Evolutionary conservation across 768 basidiomycete genomes (phyloP).

Genomic region (Crassisporium funariophilum): DNA sequence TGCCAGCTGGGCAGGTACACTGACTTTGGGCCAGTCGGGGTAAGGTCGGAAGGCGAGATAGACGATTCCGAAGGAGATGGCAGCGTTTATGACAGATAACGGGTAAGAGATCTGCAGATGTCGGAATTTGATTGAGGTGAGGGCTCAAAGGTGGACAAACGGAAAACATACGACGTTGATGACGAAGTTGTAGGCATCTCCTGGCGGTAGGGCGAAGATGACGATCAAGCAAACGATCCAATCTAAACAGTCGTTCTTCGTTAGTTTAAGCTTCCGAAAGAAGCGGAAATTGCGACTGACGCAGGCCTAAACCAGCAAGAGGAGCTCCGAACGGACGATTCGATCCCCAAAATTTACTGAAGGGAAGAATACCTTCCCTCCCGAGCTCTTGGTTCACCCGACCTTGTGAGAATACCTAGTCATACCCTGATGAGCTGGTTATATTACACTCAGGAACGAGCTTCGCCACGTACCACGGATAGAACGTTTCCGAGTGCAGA

Average conservation of each 20-base stretch:
- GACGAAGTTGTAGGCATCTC: slow-evolving; percentile 68
- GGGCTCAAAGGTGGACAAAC: not conserved
- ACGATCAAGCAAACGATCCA: slow-evolving; percentile 39
- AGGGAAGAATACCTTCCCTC: slow-evolving; percentile 62
- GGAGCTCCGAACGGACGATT: slow-evolving; percentile 66
- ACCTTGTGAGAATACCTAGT: slow-evolving; percentile 30
- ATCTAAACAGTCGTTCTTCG: slow-evolving; percentile 20
- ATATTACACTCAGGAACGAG: slow-evolving; percentile 32
- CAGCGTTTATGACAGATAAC: slow-evolving; percentile 49
- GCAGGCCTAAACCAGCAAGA: slow-evolving; percentile 53
- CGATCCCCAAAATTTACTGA: slow-evolving; percentile 59
- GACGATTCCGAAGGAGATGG: slow-evolving; percentile 54
- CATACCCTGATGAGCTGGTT: slow-evolving; percentile 11
- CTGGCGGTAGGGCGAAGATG: slow-evolving; percentile 51
- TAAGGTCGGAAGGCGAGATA: slow-evolving; percentile 33
- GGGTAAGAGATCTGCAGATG: slow-evolving; percentile 44
- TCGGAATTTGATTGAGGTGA: not conserved
- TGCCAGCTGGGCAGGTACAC: slow-evolving; percentile 20
- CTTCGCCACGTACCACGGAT: slow-evolving; percentile 43
- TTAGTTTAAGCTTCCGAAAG: not conserved
- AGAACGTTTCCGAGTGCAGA: slow-evolving; percentile 64
- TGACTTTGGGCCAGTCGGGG: slow-evolving; percentile 27
- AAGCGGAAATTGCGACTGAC: slow-evolving; percentile 32
- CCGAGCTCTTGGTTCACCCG: slow-evolving; percentile 65
- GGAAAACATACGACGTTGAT: slow-evolving; percentile 50